Evolutionary conservation across 306 rosid species (phyloP).

Genomic region (Herpetospermum pedunculosum): DNA sequence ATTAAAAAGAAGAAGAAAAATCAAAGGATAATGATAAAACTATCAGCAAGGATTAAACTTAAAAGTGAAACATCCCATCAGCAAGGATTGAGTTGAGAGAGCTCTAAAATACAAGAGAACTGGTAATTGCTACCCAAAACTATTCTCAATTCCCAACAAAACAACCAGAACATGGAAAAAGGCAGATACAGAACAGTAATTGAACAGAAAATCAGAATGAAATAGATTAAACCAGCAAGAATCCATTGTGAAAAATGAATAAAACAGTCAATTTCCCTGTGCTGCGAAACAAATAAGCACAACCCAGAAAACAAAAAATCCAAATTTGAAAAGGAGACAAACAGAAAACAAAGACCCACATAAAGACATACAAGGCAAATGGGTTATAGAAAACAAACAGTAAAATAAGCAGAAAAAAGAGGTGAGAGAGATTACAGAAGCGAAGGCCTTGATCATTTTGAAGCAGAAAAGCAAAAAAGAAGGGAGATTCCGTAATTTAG

Average conservation of each 20-base stretch:
- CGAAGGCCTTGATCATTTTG: constrained; percentile 27
- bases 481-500: not conserved
- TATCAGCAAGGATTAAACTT: not conserved
- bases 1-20: not conserved
- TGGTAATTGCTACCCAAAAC: not conserved
- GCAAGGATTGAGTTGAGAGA: not conserved
- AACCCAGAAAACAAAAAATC: not conserved
- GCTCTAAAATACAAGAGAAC: not conserved
- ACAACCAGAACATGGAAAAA: not conserved
- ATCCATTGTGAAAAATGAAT: not conserved
- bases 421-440: constrained; percentile 23
- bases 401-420: not conserved
- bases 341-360: not conserved
- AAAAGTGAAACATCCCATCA: constrained; percentile 1
- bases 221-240: not conserved
- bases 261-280: not conserved
- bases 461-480: not conserved
- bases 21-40: not conserved
- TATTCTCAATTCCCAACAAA: not conserved
- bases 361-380: not conserved
- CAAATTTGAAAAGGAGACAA: not conserved
- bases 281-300: not conserved
- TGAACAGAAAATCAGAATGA: not conserved
- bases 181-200: not conserved
- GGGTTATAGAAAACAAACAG: not conserved